Base-by-base conservation (phyloP, 495 filamentous ascomycete genomes). In the Aspergillus bridgeri region DNA sequence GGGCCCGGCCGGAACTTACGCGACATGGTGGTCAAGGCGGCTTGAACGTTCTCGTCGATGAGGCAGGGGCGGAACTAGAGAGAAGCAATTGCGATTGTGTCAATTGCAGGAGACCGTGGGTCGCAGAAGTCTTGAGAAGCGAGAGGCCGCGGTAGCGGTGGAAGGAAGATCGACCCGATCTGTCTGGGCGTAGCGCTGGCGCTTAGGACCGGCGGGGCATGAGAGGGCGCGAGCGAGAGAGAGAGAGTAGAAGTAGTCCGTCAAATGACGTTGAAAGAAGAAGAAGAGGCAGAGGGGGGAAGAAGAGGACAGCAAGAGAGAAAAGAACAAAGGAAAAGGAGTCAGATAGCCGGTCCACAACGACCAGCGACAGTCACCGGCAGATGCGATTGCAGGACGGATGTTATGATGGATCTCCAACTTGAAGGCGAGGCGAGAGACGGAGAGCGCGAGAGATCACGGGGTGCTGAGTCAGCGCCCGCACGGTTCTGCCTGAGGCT, bases 131-230 rank as follows among this genome's bases (percentile, higher is more conserved):
- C 23, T 21, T 53, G 43, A 27, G 52, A 20, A 48, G 23, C 33
- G 51, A 48, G 53, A 51, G 29, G 57, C 51, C 53, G 60, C 62
- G 64, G 65, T 56, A 54, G 59, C 57, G 33, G 27, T 57, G 43
- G 48, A 46, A 54, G 54, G 54, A 48, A 44, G 58, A 60, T 56
- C 57, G 62, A 63, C 65, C 57, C 62, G 59, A 67, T 64, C 59
- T 38, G 33, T 38, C 33, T 57, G 60, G 65, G 60, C 55, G 70
- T 75, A 68, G 69, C 69, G 69, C 71, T 74, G 73, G 75, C 73
- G 71, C 75, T 77, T 74, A 73, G 61, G 67, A 68, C 65, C 67
- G 71, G 73, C 69, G 73, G 70, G 73, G 71, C 68, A 69, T 65
- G 19, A 33, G 42, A 51, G 23, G 43, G 62, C 25, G 25, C 25